Conservation (phyloP, 441 rosid genomes). For the Mallotus japonicus region DNA sequence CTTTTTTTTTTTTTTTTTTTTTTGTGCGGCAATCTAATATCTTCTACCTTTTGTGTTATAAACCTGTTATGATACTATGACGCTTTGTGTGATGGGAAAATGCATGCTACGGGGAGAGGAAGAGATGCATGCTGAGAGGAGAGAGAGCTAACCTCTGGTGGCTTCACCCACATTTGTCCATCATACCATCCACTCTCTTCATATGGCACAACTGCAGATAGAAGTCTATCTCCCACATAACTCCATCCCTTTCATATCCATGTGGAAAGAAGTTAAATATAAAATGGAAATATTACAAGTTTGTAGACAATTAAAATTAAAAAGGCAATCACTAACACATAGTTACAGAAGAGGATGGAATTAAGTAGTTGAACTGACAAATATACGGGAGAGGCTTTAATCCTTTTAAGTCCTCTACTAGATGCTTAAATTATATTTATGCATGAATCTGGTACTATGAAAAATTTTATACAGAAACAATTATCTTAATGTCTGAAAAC, state of each 20-base stretch:
- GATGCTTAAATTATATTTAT: not conserved
- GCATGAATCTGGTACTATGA: not conserved
- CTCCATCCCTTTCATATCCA: conserved; percentile 76
- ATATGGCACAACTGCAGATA: conserved; percentile 90
- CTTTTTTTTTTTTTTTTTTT: not conserved
- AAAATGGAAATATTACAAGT: not conserved
- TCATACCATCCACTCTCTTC: conserved; percentile 99
- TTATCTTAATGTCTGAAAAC: not conserved
- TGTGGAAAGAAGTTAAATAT: conserved; percentile 8
- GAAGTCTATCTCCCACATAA: conserved; percentile 90
- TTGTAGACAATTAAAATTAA: not conserved
- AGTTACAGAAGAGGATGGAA: not conserved
- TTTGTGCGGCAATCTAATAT: not conserved
- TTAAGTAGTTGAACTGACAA: not conserved
- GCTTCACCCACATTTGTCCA: conserved; percentile 97
- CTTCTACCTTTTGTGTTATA: not conserved
- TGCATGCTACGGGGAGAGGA: not conserved
- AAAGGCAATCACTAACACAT: not conserved
- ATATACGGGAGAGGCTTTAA: not conserved
- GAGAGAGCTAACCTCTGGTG: conserved; percentile 70
- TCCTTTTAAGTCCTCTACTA: not conserved
- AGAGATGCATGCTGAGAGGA: not conserved
- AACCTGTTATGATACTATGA: not conserved
- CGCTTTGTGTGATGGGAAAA: not conserved
- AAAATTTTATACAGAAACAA: not conserved